Conservation (phyloP, 2,329 filamentous ascomycete species). For the Purpureocillium lavendulum region DNA sequence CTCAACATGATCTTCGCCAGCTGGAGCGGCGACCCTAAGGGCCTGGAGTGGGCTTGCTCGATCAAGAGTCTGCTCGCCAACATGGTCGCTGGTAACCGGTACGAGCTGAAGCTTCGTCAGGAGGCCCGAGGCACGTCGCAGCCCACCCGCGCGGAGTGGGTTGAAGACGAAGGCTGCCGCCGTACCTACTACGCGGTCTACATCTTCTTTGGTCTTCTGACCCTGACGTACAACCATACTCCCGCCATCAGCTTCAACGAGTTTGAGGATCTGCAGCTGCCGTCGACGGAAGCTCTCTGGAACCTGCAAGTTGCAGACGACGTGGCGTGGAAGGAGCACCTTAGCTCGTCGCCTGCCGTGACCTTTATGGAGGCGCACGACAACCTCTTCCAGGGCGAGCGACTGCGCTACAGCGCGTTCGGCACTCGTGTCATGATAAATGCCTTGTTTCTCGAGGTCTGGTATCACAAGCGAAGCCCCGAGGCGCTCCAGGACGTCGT, state of each 20-base stretch:
- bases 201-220: conserved; percentile 95
- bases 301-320: conserved; percentile 76
- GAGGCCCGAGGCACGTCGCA: conserved; percentile 72
- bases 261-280: conserved; percentile 86
- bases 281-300: conserved; percentile 91
- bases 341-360: conserved; percentile 61
- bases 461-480: conserved; percentile 98
- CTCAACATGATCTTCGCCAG: conserved; percentile 99
- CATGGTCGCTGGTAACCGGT: conserved; percentile 96
- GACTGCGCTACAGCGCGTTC: conserved; percentile 88
- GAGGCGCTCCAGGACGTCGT: conserved; percentile 95
- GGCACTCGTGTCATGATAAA: conserved; percentile 98
- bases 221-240: conserved; percentile 94
- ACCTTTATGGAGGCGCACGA: conserved; percentile 94
- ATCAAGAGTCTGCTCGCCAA: conserved; percentile 97
- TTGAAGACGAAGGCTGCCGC: conserved; percentile 92
- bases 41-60: conserved; percentile 95
- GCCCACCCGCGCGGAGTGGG: conserved; percentile 82
- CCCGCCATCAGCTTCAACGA: conserved; percentile 98
- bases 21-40: conserved; percentile 97
- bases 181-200: conserved; percentile 98
- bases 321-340: conserved; percentile 71
- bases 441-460: conserved; percentile 93
- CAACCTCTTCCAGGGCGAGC: conserved; percentile 89
- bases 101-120: conserved; percentile 87